phyloP scores from a whole-genome alignment of 257 asterid species.

The Leonotis leonurus region DNA sequence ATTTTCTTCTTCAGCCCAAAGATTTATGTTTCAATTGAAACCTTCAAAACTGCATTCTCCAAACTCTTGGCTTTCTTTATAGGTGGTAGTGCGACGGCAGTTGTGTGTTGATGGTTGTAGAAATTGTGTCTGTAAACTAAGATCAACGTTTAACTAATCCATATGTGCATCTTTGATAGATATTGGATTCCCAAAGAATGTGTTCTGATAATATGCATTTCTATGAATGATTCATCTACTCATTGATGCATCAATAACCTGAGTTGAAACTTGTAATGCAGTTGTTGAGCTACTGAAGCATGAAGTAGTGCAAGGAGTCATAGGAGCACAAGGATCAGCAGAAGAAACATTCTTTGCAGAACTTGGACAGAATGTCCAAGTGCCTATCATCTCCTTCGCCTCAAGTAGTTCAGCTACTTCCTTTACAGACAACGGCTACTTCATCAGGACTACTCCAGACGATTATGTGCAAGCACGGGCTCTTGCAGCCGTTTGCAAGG shows the following conservation, averaged over 20 bases:
- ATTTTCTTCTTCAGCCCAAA: too few relatives aligned
- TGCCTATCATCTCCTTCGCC: constrained; percentile 39
- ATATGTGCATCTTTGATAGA: too few relatives aligned
- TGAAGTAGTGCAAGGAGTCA: constrained; percentile 41
- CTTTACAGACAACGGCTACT: constrained; percentile 15
- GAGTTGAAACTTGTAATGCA: constrained; percentile 24
- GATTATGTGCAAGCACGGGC: constrained; percentile 37
- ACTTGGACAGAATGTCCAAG: constrained; percentile 33
- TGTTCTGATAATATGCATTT: too few relatives aligned
- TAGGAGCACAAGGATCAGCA: constrained; percentile 33
- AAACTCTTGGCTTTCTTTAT: too few relatives aligned
- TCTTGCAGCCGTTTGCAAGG: constrained; percentile 38
- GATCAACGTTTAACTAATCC: too few relatives aligned
- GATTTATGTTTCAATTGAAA: too few relatives aligned
- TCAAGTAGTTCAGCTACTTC: constrained; percentile 7
- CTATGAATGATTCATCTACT: too few relatives aligned
- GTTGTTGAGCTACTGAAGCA: constrained; percentile 37
- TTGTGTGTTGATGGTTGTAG: too few relatives aligned
- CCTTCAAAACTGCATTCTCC: too few relatives aligned
- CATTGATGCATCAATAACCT: background rate
- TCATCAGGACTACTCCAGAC: constrained; percentile 22
- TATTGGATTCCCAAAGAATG: too few relatives aligned
- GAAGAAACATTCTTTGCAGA: constrained; percentile 34
- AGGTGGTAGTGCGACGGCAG: too few relatives aligned
- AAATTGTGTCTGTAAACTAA: too few relatives aligned